Conservation (phyloP, 139 green algal species). For the Chlamydomonas asymmetrica region DNA sequence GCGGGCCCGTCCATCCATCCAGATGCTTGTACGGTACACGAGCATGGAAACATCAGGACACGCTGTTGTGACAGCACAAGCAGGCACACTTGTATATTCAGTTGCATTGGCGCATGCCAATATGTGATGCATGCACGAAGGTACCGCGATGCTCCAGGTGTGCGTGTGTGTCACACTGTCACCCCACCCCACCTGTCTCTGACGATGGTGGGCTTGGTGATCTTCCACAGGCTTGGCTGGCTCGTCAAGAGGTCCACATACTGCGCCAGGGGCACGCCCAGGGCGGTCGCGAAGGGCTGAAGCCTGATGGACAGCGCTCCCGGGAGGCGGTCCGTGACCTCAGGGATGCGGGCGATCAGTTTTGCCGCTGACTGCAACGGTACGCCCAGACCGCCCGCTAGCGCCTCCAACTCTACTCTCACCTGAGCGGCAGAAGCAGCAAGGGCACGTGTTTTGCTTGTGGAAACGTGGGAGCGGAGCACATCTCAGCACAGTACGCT, state of each 20-base stretch:
- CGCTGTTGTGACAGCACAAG: too few species aligned
- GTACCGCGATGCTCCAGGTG: too few species aligned
- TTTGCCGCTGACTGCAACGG: slow-evolving; percentile 3
- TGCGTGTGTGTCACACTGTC: neutral
- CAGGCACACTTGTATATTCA: too few species aligned
- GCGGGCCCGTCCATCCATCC: too few species aligned
- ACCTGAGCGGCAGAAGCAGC: slow-evolving; percentile 13
- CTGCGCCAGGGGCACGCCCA: slow-evolving; percentile 8
- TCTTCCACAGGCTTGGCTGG: slow-evolving; percentile 28
- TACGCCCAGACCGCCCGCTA: slow-evolving; percentile 16
- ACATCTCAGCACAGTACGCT: too few species aligned
- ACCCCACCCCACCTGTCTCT: slow-evolving; percentile 24
- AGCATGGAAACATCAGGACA: too few species aligned
- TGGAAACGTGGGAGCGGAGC: too few species aligned
- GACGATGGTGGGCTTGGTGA: slow-evolving; percentile 36
- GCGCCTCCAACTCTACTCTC: slow-evolving; percentile 8
- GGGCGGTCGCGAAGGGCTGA: slow-evolving; percentile 19
- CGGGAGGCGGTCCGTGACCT: slow-evolving; percentile 31
- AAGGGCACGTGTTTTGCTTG: too few species aligned
- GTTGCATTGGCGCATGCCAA: too few species aligned
- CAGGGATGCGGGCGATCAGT: slow-evolving; percentile 26
- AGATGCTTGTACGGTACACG: too few species aligned
- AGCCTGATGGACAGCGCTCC: too few species aligned
- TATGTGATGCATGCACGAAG: too few species aligned
- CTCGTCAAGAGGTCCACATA: slow-evolving; percentile 25